phyloP scores from a whole-genome alignment of 2,329 filamentous ascomycete species.

The Alternaria conjuncta region DNA sequence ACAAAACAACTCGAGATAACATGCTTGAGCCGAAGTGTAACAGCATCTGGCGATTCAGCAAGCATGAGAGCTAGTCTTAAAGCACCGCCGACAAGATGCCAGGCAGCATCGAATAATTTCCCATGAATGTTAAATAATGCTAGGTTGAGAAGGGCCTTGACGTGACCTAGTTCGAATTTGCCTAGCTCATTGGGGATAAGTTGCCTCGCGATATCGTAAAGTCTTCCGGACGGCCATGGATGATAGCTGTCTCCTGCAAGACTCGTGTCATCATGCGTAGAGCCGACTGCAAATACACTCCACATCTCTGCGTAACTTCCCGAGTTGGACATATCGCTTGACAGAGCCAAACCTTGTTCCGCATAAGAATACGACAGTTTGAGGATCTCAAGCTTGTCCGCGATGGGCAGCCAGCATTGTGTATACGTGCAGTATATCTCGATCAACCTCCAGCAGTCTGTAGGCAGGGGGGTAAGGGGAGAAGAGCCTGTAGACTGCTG shows the following conservation, averaged over 20 bases:
- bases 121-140: slow-evolving; percentile 67
- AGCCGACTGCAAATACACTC: slow-evolving; percentile 52
- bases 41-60: slow-evolving; percentile 40
- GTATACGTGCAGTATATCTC: slow-evolving; percentile 71
- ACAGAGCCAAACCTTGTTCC: slow-evolving; percentile 48
- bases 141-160: slow-evolving; percentile 55
- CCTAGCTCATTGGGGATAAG: slow-evolving; percentile 39
- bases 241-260: not conserved
- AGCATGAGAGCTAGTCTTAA: slow-evolving; percentile 59
- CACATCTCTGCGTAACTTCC: slow-evolving; percentile 54
- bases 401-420: slow-evolving; percentile 76
- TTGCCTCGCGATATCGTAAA: slow-evolving; percentile 32
- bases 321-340: slow-evolving; percentile 31
- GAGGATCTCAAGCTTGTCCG: slow-evolving; percentile 69
- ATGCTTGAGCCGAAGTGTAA: slow-evolving; percentile 41
- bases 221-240: slow-evolving; percentile 8
- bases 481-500: not conserved
- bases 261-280: slow-evolving; percentile 23
- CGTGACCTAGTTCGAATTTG: slow-evolving; percentile 46
- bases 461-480: slow-evolving; percentile 53
- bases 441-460: slow-evolving; percentile 62
- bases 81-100: slow-evolving; percentile 69
- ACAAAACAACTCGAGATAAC: slow-evolving; percentile 65
- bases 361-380: slow-evolving; percentile 62
- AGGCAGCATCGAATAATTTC: slow-evolving; percentile 64